Evolutionary conservation across 768 basidiomycete genomes (phyloP), one percentile per base, ranked within the genome.

Genomic region (Fomitopsis pulvina): DNA sequence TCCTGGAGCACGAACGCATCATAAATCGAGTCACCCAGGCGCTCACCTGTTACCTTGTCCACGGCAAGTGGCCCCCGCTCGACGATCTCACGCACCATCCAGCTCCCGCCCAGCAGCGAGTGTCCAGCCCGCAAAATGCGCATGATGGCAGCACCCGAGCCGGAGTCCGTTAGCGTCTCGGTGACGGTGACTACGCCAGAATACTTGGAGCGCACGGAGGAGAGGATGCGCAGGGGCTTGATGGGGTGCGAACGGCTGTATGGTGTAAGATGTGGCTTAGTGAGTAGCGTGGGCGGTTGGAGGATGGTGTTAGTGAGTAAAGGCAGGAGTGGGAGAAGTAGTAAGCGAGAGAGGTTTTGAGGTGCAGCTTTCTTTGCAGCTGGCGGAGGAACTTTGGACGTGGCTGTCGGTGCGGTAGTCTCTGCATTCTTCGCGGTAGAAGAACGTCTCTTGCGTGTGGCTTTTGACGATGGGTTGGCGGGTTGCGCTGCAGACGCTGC

Each of bases 1-100:
- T 97, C 95, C 63, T 97, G 94, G 16, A 96, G 63, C 5, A 87
- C 74, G 62, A 97, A 97, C 0, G 92, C 76, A 20, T 72, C 75
- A 62, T 95, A 95, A 41, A 94, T 83, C 1, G 88, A 87, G 58
- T 90, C 86, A 10, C 87, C 86, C 1, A 87, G 66, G 2, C 70
- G 69, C 1, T 66, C 71, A 7, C 79, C 78, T 41, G 71, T 71
- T 18, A 73, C 72, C 11, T 42, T 43, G 39, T 58, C 51, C 27
- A 53, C 45, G 12, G 55, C 71, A 32, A 65, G 61, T 1, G 44
- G 47, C 11, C 41, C 39, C 5, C 44, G 49, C 41, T 45, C 51
- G 3, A 48, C 32, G 4, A 76, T 70, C 51, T 71, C 71, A 21
- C 71, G 65, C 21, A 78, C 79, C 24, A 82, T 79, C 95, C 95